phyloP scores from a whole-genome alignment of 805 yeast species.

The Wickerhamiella sorbophila region DNA sequence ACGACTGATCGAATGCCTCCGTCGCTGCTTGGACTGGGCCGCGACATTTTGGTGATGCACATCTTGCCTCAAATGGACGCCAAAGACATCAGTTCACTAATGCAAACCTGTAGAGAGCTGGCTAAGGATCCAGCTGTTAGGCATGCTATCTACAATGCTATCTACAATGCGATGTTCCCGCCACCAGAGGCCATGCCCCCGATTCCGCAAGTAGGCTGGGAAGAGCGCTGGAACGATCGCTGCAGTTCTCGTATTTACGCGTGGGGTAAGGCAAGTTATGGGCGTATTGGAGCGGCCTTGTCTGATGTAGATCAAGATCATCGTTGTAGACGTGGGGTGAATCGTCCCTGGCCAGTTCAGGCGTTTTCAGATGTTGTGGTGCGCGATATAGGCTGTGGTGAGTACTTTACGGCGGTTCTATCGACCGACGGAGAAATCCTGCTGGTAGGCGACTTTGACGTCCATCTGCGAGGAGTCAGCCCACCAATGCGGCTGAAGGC shows the following conservation, averaged over 20 bases:
- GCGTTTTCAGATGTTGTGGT: not conserved
- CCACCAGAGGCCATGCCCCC: not conserved
- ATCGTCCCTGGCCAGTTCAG: not conserved
- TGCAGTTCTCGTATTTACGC: not conserved
- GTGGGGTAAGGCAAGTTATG: not conserved
- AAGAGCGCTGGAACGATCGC: not conserved
- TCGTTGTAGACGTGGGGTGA: not conserved
- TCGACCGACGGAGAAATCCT: not conserved
- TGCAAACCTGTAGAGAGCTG: not conserved
- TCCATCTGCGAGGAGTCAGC: not conserved
- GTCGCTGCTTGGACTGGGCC: constrained; percentile 2
- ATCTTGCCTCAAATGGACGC: not conserved
- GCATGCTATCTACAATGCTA: not conserved
- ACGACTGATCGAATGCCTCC: no score
- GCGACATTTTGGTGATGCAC: constrained; percentile 1
- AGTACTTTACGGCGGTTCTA: not conserved
- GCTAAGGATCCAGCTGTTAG: not conserved
- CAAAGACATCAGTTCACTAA: not conserved
- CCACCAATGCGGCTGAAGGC: not conserved
- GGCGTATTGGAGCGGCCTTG: not conserved
- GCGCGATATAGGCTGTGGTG: not conserved
- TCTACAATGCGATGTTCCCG: not conserved
- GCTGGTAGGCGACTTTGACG: not conserved
- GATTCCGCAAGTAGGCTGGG: not conserved
- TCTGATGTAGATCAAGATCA: not conserved